Evolutionary conservation across 106 monocot species (phyloP).

Genomic region (Phalaenopsis equestris): DNA sequence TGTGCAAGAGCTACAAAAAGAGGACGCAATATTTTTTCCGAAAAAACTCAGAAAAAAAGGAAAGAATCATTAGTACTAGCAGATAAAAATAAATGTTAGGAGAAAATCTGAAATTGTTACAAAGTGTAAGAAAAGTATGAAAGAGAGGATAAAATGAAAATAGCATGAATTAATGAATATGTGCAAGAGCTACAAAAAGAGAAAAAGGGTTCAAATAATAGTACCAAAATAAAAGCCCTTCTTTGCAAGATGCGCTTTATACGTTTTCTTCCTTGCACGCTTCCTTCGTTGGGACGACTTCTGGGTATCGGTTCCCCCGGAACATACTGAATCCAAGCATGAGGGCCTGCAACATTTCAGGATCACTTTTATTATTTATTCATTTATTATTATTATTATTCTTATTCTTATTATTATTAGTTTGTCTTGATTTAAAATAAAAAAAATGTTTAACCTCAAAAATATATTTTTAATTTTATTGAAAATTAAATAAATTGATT

Average conservation of each 20-base stretch:
- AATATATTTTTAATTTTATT: no score
- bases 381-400: no score
- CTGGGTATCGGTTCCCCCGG: conserved; percentile 82
- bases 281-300: conserved; percentile 88
- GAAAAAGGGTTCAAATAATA: conserved; percentile 1
- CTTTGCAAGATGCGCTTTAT: conserved; percentile 75
- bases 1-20: neutral
- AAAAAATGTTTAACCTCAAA: no score
- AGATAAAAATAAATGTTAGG: neutral
- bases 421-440: no score
- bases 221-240: conserved; percentile 81
- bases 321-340: conserved; percentile 80
- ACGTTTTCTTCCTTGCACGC: conserved; percentile 65
- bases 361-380: neutral
- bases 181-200: neutral
- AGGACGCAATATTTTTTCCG: no score
- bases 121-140: neutral
- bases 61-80: neutral
- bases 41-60: neutral
- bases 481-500: no score
- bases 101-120: neutral
- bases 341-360: conserved; percentile 50
- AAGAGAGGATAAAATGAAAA: neutral
- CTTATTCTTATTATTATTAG: no score
- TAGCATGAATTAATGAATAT: neutral